Base-by-base conservation (phyloP, 768 basidiomycete genomes). In the Tubosaeta sp. region DNA sequence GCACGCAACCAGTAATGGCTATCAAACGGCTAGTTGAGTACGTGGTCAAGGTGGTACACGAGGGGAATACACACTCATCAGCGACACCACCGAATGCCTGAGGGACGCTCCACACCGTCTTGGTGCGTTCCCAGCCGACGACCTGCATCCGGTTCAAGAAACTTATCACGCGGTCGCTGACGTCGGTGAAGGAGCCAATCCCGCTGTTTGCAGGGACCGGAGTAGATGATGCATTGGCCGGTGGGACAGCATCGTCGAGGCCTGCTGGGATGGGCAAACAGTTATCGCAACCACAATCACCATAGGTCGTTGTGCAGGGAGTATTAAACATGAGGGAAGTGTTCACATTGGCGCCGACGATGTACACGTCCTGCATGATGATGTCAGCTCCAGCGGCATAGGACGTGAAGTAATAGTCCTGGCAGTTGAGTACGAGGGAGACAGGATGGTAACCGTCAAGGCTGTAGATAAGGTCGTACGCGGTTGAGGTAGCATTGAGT, bases 41-140 rank as follows among this genome's bases (percentile, higher is more conserved):
- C 14, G 22, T 19, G 9, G 4, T 46, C 19, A 10, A 30, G 1
- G 22, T 14, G 16, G 11, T 35, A 8, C 24, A 8, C 8, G 21
- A 31, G 5, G 19, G 29, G 7, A 39, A 21, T 4, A 66, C 73
- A 61, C 42, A 75, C 71, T 64, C 60, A 22, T 60, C 62, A 3
- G 60, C 13, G 18, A 45, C 57, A 38, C 76, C 77, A 31, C 86
- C 86, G 55, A 90, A 90, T 1, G 78, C 87, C 64, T 90, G 88
- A 2, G 87, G 84, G 0, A 90, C 87, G 6, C 81, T 80, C 89
- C 89, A 91, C 3, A 88, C 74, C 2, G 81, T 74, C 59, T 86
- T 83, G 9, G 76, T 80, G 16, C 80, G 71, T 53, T 82, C 83
- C 81, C 86, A 85, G 4, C 84, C 85, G 40, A 82, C 74, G 44